Conservation (phyloP, 2,329 filamentous ascomycete genomes). For the Claviceps sp. region DNA sequence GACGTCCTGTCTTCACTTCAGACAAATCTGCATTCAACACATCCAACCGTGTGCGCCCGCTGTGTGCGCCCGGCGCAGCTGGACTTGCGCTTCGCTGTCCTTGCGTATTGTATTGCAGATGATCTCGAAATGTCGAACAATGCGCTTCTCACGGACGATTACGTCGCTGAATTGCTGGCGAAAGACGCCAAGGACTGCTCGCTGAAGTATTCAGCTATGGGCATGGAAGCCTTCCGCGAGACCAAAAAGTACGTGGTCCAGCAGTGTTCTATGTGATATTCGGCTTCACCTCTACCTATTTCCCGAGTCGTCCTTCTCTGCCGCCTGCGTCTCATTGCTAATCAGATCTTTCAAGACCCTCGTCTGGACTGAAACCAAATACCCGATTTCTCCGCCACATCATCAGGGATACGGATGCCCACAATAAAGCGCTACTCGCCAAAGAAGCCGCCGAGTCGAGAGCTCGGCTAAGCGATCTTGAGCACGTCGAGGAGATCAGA, state of each 20-base stretch:
- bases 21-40: background rate
- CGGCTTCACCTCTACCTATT: no score
- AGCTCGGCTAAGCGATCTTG: constrained; percentile 52
- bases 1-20: background rate
- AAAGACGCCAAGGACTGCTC: constrained; percentile 66
- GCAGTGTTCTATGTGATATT: background rate
- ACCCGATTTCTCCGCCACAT: constrained; percentile 80
- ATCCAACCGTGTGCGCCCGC: background rate
- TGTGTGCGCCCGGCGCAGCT: background rate
- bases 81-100: no score
- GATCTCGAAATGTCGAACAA: constrained; percentile 26
- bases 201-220: constrained; percentile 60
- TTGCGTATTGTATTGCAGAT: background rate
- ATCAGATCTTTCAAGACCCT: constrained; percentile 32
- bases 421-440: constrained; percentile 76
- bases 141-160: constrained; percentile 56
- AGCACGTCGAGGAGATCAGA: constrained; percentile 32
- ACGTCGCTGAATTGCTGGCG: constrained; percentile 65
- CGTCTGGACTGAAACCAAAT: constrained; percentile 72
- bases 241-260: constrained; percentile 31
- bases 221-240: constrained; percentile 42
- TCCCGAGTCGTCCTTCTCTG: no score
- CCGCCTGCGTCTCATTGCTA: background rate
- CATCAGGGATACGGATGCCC: constrained; percentile 73
- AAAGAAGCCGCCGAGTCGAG: constrained; percentile 72